Evolutionary conservation across 164 flowering plant species (phyloP).

Genomic region (Nymphaea thermarum): DNA sequence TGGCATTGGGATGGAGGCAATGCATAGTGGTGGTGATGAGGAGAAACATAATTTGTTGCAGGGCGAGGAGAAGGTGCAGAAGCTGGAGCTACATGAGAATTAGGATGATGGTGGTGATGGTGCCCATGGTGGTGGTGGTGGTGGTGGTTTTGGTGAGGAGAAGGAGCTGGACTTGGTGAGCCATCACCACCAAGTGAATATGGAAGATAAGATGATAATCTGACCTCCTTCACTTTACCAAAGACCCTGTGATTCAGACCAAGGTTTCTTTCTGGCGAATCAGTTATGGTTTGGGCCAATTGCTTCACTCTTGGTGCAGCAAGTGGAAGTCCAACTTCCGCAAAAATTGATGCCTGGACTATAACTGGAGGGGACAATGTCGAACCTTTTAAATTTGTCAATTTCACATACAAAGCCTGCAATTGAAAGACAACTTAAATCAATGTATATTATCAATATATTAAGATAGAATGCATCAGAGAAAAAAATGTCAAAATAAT

Average conservation of each 20-base stretch:
- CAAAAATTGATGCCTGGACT: conserved; percentile 56
- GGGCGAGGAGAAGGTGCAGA: conserved; percentile 22
- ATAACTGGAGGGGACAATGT: conserved; percentile 62
- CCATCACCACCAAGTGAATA: conserved; percentile 39
- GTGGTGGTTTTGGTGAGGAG: conserved; percentile 30
- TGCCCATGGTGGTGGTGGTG: conserved; percentile 32
- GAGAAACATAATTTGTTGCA: background rate
- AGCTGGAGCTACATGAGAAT: conserved; percentile 1
- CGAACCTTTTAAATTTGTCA: conserved; percentile 67
- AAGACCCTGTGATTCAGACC: conserved; percentile 73
- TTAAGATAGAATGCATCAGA: no score
- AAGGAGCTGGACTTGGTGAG: conserved; percentile 17
- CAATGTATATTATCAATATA: background rate
- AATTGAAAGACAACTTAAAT: background rate
- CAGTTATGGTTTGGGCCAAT: conserved; percentile 66
- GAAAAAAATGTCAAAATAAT: no score
- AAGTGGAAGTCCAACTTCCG: conserved; percentile 47
- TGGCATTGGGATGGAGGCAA: background rate
- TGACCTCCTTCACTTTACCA: conserved; percentile 78
- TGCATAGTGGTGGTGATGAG: background rate
- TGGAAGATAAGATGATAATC: conserved; percentile 52
- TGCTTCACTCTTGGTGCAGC: conserved; percentile 51
- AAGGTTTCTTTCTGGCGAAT: conserved; percentile 61
- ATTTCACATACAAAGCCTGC: conserved; percentile 74
- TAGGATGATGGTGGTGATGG: conserved; percentile 5